Conservation (phyloP, 2,329 filamentous ascomycete species). For the Ceratocystiopsis sp. region DNA sequence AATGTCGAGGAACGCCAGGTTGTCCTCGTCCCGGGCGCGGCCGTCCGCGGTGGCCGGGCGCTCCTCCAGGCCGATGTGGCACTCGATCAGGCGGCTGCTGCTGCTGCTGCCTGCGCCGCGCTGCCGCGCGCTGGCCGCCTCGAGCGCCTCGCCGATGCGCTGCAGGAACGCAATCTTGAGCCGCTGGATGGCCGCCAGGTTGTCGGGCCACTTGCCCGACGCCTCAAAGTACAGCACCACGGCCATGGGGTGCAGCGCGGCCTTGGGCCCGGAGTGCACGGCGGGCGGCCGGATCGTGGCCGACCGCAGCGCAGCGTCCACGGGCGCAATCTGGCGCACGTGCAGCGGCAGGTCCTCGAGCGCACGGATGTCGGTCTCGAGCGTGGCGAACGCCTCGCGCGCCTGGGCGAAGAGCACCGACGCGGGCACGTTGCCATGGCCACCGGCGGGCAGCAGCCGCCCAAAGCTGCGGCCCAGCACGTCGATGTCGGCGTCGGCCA, state of each 20-base stretch:
- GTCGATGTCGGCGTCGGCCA: conserved; percentile 34
- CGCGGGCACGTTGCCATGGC: conserved; percentile 7
- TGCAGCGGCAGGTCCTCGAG: conserved; percentile 78
- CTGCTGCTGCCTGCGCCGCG: not conserved
- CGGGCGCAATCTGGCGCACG: conserved; percentile 60
- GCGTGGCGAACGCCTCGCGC: conserved; percentile 49
- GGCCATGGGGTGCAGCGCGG: conserved; percentile 43
- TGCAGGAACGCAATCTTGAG: conserved; percentile 85
- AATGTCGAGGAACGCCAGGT: conserved; percentile 70
- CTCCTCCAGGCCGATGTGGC: conserved; percentile 69
- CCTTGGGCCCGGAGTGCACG: conserved; percentile 25
- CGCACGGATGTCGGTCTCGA: conserved; percentile 61
- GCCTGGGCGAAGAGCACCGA: conserved; percentile 46
- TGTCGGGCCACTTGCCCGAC: conserved; percentile 86
- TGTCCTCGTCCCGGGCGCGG: conserved; percentile 58
- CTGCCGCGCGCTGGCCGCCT: conserved; percentile 28
- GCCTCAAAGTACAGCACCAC: conserved; percentile 83
- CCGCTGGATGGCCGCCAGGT: conserved; percentile 75
- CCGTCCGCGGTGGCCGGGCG: conserved; percentile 49
- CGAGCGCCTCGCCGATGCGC: conserved; percentile 54
- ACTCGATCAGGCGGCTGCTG: conserved; percentile 38
- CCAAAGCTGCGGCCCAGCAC: conserved; percentile 22
- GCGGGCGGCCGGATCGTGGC: conserved; percentile 42
- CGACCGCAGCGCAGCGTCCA: conserved; percentile 57
- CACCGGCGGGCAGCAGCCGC: conserved; percentile 12